Base-by-base conservation (phyloP, 2,329 filamentous ascomycete species). In the Lasiodiplodia theobromae region DNA sequence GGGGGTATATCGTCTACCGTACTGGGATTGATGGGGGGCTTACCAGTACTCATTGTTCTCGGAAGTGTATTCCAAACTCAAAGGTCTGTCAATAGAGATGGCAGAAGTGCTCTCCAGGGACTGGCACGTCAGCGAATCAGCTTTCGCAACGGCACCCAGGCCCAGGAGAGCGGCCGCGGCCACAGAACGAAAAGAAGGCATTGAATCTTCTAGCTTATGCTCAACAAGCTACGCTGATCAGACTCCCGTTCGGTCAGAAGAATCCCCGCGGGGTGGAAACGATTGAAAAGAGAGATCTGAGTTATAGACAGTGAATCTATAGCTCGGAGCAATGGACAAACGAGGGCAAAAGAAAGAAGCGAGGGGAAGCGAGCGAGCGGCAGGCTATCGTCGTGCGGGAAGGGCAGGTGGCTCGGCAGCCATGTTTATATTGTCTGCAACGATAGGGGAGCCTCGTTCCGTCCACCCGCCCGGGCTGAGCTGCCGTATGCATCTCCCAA, bases 31-130 rank as follows among this genome's bases (percentile, higher is more conserved):
- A 10, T 14, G 10, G 12, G 10, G 14, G 10, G 51, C 51, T n/a
- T 52, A 68, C 67, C 67, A 68, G 51, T 68, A 68, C 7, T 53
- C 52, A 34, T 28, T 49, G 34, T 47, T 64, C 23, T 68, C 67
- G 10, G 28, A 38, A 8, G 58, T 64, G 58, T 68, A 68, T 16
- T 38, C 51, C 38, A 67, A 21, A 31, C 38, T 60, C n/a, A 68
- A 25, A 34, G 25, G 38, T 8, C n/a, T 21, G 38, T 63, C 67
- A 47, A 65, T 64, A n/a, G 57, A 38, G 58, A 68, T 64, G 38
- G 12, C 21, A 12, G 52, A 49, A 8, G 53, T 67, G 23, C 37
- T 37, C n/a, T 40, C 38, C 38, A 68, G 37, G 18, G 58, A 25
- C 28, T 54, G 25, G 51, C 67, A 68, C 11, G 67, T 68, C 60